These are phyloP conservation scores for Skeletonema grethae DNA, from an alignment of 108 stramenopile species.

Conservation along the genomic window DNA sequence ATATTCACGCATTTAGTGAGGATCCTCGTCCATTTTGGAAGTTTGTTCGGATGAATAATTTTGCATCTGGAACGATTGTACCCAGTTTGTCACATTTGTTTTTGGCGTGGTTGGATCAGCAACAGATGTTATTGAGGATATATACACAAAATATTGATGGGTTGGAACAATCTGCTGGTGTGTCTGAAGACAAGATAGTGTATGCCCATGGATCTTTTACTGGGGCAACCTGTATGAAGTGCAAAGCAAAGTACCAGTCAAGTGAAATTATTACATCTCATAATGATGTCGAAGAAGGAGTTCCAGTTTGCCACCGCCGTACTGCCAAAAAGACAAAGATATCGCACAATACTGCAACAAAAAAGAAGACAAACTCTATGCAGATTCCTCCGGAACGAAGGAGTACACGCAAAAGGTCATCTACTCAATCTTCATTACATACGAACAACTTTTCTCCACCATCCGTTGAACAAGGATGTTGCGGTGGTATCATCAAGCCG, in stretches of 20 bases:
- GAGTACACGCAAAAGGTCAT: conserved; percentile 16
- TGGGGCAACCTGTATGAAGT: conserved; percentile 64
- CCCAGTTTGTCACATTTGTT: conserved; percentile 79
- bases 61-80: conserved; percentile 37
- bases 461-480: conserved; percentile 19
- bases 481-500: conserved; percentile 86
- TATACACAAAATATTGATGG: conserved; percentile 90
- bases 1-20: conserved; percentile 70
- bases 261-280: conserved; percentile 43
- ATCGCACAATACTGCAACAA: neutral
- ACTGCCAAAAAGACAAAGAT: conserved; percentile 27
- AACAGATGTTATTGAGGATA: conserved; percentile 65
- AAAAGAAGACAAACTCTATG: neutral
- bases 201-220: conserved; percentile 83
- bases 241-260: conserved; percentile 53
- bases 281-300: conserved; percentile 54
- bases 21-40: conserved; percentile 77
- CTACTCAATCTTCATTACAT: neutral
- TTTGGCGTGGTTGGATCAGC: conserved; percentile 65
- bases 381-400: conserved; percentile 1
- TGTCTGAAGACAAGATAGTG: conserved; percentile 63
- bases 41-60: conserved; percentile 22
- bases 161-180: conserved; percentile 68
- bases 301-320: conserved; percentile 59
- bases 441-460: neutral